Conservation (phyloP, 345 rosid species). For the Eucalyptus paniculata region DNA sequence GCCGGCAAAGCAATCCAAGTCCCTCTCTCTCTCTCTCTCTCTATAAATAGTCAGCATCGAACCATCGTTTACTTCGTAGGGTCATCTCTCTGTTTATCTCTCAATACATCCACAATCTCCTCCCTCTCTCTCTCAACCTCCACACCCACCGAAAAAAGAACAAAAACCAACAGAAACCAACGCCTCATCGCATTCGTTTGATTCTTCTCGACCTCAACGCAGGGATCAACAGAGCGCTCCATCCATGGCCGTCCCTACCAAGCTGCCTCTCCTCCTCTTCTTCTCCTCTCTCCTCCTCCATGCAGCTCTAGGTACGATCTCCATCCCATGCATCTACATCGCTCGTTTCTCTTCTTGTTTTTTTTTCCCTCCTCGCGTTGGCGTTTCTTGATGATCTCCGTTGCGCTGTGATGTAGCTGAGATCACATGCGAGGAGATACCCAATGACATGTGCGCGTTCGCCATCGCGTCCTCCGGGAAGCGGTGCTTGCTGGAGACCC, state of each 20-base stretch:
- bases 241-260: slow-evolving; percentile 43
- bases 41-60: neutral
- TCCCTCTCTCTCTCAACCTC: neutral
- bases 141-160: neutral
- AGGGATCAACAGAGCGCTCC: neutral
- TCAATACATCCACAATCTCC: neutral
- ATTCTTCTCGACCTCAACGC: neutral
- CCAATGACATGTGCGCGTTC: slow-evolving; percentile 56
- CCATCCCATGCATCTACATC: neutral
- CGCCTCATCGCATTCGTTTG: neutral
- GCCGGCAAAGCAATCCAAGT: neutral
- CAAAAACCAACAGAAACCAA: neutral
- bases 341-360: neutral
- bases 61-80: neutral
- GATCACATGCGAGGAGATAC: slow-evolving; percentile 60
- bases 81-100: neutral
- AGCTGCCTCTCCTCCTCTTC: slow-evolving; percentile 28
- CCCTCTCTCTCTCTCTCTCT: neutral
- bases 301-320: slow-evolving; percentile 40
- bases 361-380: neutral
- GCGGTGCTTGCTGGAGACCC: slow-evolving; percentile 81
- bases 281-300: slow-evolving; percentile 47
- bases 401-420: slow-evolving; percentile 15
- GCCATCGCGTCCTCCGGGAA: slow-evolving; percentile 62
- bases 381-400: neutral